Conservation (phyloP, 2,329 filamentous ascomycete species). For the Akanthomyces dipterigenus region DNA sequence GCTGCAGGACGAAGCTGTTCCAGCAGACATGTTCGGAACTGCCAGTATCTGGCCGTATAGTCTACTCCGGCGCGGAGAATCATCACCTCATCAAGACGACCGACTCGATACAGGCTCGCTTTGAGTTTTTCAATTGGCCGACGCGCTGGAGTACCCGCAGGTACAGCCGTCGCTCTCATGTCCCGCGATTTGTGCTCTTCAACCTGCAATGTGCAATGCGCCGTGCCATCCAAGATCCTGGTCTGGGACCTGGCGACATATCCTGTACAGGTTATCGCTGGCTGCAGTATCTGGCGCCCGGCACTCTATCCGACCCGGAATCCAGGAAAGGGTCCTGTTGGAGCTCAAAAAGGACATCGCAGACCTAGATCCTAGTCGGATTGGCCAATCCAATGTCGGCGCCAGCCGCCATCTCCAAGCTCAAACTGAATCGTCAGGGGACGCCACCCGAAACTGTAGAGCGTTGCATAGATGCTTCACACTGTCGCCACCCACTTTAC, state of each 20-base stretch:
- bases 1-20: neutral
- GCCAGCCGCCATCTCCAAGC: neutral
- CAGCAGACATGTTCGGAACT: neutral
- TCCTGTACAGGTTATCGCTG: neutral
- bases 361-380: neutral
- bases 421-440: conserved; percentile 15
- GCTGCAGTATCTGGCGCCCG: neutral
- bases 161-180: neutral
- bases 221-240: neutral
- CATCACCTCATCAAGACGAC: neutral
- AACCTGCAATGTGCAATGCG: neutral
- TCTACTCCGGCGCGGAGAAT: neutral
- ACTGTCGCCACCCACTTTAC: conserved; percentile 17
- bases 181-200: neutral
- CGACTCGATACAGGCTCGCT: neutral
- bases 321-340: neutral
- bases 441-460: conserved; percentile 34
- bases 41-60: neutral
- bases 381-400: conserved; percentile 1
- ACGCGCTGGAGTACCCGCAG: neutral
- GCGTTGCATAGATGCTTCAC: conserved; percentile 44
- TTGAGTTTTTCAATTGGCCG: neutral
- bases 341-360: neutral
- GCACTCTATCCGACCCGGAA: neutral
- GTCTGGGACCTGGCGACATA: neutral